Base-by-base conservation (phyloP, 2,329 filamentous ascomycete genomes). In the Arachnopeziza araneosa region DNA sequence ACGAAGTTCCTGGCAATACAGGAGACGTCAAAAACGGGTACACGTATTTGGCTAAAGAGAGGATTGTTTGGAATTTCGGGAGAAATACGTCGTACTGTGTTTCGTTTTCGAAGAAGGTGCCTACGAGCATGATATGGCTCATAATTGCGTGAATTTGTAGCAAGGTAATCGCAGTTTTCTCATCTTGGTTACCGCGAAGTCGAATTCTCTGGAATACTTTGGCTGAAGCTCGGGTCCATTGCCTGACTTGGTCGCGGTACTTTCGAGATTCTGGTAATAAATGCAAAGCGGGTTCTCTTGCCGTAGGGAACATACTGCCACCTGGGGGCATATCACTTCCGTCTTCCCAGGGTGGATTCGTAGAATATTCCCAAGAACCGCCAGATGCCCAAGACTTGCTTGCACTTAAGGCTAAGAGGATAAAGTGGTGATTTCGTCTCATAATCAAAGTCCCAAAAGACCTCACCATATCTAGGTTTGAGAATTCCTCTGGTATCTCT, bases 341-440 rank as follows among this genome's bases (percentile, higher is more conserved):
- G 30, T 60, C 58, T 21, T 63, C 61, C 50, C 54, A 57, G 2
- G 53, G 54, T 14, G 23, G 23, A 8, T 17, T n/a, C 5, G 7
- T 12, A 9, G 24, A 24, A 36, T 57, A 51, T 2, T 52, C 10
- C 22, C 36, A 53, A 32, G 50, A 24, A 17, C 51, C 21, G 10
- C 24, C n/a, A n/a, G 53, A n/a, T 32, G 54, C 56, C 32, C 22
- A 21, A 22, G 24, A 49, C 50, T 50, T 53, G 10, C 26, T 21
- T 3, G 50, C 51, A 9, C n/a, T 22, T 10, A 61, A 36, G 4
- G 51, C 59, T 2, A 52, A 26, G 21, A 30, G 54, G 14, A 57
- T 52, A 50, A 62, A 64, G 32, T 64, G 62, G 17, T 55, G 60
- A 59, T 62, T 64, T 21, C 60, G 50, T 22, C 50, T 23, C 24